These are phyloP conservation scores for Immersiella caudata DNA, from an alignment of 495 filamentous ascomycete species.

Conservation along the genomic window DNA sequence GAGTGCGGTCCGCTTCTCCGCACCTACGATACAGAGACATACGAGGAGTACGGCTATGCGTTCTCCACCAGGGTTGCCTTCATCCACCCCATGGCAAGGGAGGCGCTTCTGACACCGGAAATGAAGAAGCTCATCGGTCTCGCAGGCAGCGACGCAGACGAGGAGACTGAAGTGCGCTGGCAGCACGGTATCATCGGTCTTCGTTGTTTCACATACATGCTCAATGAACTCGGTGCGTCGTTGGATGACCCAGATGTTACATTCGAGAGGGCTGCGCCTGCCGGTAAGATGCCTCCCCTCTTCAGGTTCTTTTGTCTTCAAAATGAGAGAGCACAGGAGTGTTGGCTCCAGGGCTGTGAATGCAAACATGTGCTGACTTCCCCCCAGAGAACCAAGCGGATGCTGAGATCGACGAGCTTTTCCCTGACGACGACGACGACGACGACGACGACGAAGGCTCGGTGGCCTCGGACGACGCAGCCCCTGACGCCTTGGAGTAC, in stretches of 20 bases:
- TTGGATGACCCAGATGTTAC: conserved; percentile 8
- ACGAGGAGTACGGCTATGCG: conserved; percentile 12
- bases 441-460: conserved; percentile 21
- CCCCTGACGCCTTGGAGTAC: conserved; percentile 15
- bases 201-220: conserved; percentile 18
- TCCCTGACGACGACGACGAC: conserved; percentile 20
- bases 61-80: conserved; percentile 18
- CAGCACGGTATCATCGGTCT: conserved; percentile 24
- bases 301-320: background rate
- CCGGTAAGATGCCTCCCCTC: too few relatives aligned
- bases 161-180: conserved; percentile 21
- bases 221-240: background rate
- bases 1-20: conserved; percentile 20
- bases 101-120: conserved; percentile 12
- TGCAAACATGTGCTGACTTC: background rate
- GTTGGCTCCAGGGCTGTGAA: background rate
- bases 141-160: conserved; percentile 10
- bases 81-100: conserved; percentile 21
- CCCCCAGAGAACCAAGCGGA: conserved; percentile 14
- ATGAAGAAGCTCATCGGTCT: conserved; percentile 19
- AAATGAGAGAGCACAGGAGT: background rate
- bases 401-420: conserved; percentile 16
- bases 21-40: conserved; percentile 5
- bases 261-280: conserved; percentile 1
- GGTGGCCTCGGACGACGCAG: conserved; percentile 3